Evolutionary conservation across 805 yeast genomes (phyloP), one percentile per base, ranked within the genome.

Genomic region (Candida fluviatilis): DNA sequence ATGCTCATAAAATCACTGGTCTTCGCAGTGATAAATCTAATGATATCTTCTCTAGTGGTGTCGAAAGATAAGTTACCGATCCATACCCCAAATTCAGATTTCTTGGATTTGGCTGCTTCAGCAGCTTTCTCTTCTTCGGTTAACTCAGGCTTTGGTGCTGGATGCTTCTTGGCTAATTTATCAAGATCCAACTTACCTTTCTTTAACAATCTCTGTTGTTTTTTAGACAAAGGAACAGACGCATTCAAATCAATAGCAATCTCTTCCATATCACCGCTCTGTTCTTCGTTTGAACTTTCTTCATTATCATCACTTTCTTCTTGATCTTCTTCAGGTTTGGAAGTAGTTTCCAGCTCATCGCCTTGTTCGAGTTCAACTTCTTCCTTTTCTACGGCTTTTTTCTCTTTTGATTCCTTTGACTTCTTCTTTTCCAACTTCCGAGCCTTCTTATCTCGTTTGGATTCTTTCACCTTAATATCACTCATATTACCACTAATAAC

Each of bases 41-140:
- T 65, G 24, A 93, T 54, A 46, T 89, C 95, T 25, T 84, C 91
- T 49, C 75, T 79, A 0, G 81, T 71, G 4, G 96, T 87, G 37
- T 86, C 93, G 52, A 83, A 93, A 0, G 96, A 73, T 46, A 93
- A 63, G 57, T 93, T 93, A 31, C 99, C 99, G 34, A 93, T 76
- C 99, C 99, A 93, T 25, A 89, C 93, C 32, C 95, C 95, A 51
- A 64, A 76, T 38, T 73, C 76, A 4, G 82, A 73, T 53, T 69
- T 69, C 36, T 66, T 66, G 2, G 58, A 41, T 36, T 48, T 45
- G 14, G 52, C 46, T 31, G 57, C 63, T 32, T 48, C 58, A n/a
- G 51, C 55, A 19, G 54, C 62, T 32, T 57, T 55, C 24, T 56
- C 61, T 37, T 60, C 62, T 18, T 53, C 51, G 2, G 58, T 49